phyloP scores from a whole-genome alignment of 257 asterid genomes.

The Solanum appendiculatum region DNA sequence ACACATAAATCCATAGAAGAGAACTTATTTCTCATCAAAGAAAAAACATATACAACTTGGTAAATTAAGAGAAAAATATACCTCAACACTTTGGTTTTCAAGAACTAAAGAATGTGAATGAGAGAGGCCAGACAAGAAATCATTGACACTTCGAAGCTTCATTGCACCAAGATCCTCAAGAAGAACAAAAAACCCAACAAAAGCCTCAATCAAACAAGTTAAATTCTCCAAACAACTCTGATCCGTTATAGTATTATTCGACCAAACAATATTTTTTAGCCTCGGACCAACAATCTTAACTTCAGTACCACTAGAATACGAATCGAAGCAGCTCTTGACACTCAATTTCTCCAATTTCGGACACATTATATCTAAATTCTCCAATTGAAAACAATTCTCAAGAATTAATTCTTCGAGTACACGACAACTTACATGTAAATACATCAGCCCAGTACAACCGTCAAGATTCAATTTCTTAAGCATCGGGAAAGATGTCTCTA shows the following conservation, averaged over 20 bases:
- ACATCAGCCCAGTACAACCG: constrained; percentile 42
- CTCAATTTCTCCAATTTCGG: constrained; percentile 32
- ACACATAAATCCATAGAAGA: background rate
- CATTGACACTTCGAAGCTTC: constrained; percentile 39
- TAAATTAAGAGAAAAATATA: background rate
- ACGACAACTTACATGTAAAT: constrained; percentile 42
- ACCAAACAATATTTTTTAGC: constrained; percentile 40
- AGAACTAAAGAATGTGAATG: constrained; percentile 40
- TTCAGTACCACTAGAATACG: constrained; percentile 17
- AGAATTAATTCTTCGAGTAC: constrained; percentile 36
- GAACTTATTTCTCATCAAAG: background rate
- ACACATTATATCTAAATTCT: constrained; percentile 34
- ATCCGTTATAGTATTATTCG: constrained; percentile 42
- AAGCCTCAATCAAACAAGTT: constrained; percentile 31
- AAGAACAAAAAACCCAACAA: constrained; percentile 35
- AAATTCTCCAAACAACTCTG: constrained; percentile 31
- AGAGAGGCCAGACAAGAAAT: constrained; percentile 55
- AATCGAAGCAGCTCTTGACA: constrained; percentile 48
- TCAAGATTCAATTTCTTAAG: constrained; percentile 54
- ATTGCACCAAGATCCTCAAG: constrained; percentile 23
- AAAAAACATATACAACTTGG: background rate
- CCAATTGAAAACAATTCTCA: constrained; percentile 42
- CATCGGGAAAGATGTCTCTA: constrained; percentile 53
- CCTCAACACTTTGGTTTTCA: constrained; percentile 60
- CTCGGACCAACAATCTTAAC: constrained; percentile 49